Base-by-base conservation (phyloP, 176 grass and related monocot species). In the Saccharum spontaneum region DNA sequence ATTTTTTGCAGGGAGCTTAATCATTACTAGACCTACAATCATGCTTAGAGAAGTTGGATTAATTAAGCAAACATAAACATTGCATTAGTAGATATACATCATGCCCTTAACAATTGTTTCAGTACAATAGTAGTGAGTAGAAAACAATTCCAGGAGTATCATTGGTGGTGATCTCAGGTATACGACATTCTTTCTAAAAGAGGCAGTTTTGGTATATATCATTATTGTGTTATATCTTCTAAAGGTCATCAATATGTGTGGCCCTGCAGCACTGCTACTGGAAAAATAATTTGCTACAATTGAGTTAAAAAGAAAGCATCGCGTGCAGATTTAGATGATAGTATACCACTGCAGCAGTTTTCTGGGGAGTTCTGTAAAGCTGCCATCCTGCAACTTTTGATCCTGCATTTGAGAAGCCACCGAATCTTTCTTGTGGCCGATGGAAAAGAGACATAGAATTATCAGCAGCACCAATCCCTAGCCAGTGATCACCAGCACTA, bases 371-470 rank as follows among this genome's bases (percentile, higher is more conserved):
- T 88, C 97, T 95, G 70, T 99, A 99, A 74, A 99, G 91, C 88
- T 99, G 97, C 97, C 97, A 99, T 86, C 88, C 94, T 77, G 91
- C 86, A 65, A 77, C 84, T 89, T 99, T 99, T 55, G 91, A 92
- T 90, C 90, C 91, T 77, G 93, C 71, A 78, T 90, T 89, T 52
- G 97, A 86, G 71, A 99, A 94, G 81, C 91, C 84, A 87, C 94
- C 86, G 1, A 90, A 92, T 86, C 93, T 94, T 87, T 99, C 97
- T 89, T 99, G 97, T 11, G 92, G 93, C 28, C 92, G 90, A 88
- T 99, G 97, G 82, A 94, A 99, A 85, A 99, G 93, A 73, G 97
- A 99, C 90, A 99, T 85, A 36, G 97, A 99, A 87, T 99, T 99
- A 68, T 99, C 97, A 71, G 93, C 93, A 79, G 93, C 97, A 69